Evolutionary conservation across 2,329 filamentous ascomycete genomes (phyloP), one percentile per base, ranked within the genome.

Genomic region (Botrytis hyacinthi): DNA sequence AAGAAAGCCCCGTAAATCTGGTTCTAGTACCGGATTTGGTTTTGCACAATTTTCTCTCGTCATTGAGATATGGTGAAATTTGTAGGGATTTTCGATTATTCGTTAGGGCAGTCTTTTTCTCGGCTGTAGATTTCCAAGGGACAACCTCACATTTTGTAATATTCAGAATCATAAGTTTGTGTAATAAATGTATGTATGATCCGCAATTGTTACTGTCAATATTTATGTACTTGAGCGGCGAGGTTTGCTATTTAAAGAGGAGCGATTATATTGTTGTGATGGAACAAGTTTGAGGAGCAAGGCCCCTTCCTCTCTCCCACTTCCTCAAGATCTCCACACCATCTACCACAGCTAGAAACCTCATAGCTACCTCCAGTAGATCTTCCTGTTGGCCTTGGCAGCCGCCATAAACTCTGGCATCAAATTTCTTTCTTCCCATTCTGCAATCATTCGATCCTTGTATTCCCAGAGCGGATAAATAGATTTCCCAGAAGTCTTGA

Each of bases 1-100:
- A 54, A 29, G 14, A 8, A 29, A 29, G 26, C 6, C 6, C 2
- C 8, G 26, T 54, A 18, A 18, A 16, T 29, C 12, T 29, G n/a
- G 6, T 3, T 3, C 4, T 29, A 1, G 16, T 18, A 4, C n/a
- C 1, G 4, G 2, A 29, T 8, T 29, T 1, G 1, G 8, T 16
- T 16, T 54, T 54, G 6, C 26, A 14, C 14, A 29, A 18, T 14
- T 3, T 29, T 3, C 14, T 54, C 12, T 29, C 14, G 3, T 29
- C 6, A 16, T 54, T 18, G 51, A 8, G n/a, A 54, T 18, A 3
- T 29, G 16, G 6, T 8, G n/a, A 18, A n/a, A 2, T 54, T 18
- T 16, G 6, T 18, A 29, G 18, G 3, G 0, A n/a, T 16, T 1
- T 8, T 54, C 26, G 51, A 29, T 16, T 29, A 2, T 29, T 54